Evolutionary conservation across 192 early-diverging fungal species (phyloP), one percentile per base, ranked within the genome.

Genomic region (Backusella luteola): DNA sequence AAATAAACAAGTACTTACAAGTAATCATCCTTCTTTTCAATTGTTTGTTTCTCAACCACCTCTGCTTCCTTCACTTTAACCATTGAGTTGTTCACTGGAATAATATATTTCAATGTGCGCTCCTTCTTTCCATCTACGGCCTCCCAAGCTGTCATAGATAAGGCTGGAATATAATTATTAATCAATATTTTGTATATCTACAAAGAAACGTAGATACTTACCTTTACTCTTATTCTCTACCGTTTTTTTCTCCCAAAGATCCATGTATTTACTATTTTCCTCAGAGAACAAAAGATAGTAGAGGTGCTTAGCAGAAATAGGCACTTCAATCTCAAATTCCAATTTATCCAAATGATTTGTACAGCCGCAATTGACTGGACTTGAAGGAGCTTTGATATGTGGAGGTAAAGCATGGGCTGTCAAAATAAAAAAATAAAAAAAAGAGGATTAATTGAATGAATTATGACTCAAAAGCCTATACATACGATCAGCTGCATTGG

Each of bases 41-140:
- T 77, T 6, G 76, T 81, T 68, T 88, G 85, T 11, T 82, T 89
- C 21, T 90, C 86, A 4, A 88, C 79, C 15, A 90, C 90, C 19
- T 90, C 89, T 0, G 90, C 87, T 66, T 93, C 91, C 34, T 93
- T 93, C 14, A 90, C 67, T 75, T 90, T 92, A 32, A 93, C 91
- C 84, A 93, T 89, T 12, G 93, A 89, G 69, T 94, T 92, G 67
- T 90, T 91, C 34, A 94, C 86, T 0, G 90, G 89, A 87, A 94
- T 91, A 19, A 86, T 85, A 69, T 85, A 93, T 41, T 90, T 90
- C 5, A 91, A 76, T 1, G 84, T 84, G 34, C 74, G 63, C 90
- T 84, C 36, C 76, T 36, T 67, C 12, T 59, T 77, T 56, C 76
- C 80, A 77, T 59, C 73, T 4, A 32, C 73, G 2, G 12, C 38